phyloP scores from a whole-genome alignment of 208 protist species.

The Acanthamoeba divionensis region DNA sequence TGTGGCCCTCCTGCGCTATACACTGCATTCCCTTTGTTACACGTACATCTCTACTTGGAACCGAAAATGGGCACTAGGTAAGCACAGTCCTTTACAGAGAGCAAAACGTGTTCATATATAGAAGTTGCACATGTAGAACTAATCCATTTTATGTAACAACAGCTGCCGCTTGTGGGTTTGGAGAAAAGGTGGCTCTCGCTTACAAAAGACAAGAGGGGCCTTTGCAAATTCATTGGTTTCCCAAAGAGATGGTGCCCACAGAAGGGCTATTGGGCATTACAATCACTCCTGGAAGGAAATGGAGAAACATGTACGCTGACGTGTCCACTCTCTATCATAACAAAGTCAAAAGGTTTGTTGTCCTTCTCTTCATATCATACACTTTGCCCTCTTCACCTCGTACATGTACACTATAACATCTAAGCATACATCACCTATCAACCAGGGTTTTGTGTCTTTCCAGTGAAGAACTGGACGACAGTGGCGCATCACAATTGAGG shows the following conservation, averaged over 20 bases:
- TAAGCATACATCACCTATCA: no score
- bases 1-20: background rate
- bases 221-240: background rate
- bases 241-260: background rate
- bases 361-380: no score
- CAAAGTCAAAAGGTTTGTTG: no score
- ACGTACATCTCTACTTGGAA: background rate
- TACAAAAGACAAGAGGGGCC: background rate
- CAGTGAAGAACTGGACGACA: background rate
- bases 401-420: no score
- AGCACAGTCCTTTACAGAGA: background rate
- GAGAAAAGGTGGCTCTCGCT: background rate
- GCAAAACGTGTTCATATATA: background rate
- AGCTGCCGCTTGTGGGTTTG: slow-evolving; percentile 27
- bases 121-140: background rate
- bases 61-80: slow-evolving; percentile 10
- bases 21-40: background rate
- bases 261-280: background rate
- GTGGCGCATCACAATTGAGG: background rate
- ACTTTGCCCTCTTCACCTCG: no score
- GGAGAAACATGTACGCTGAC: background rate
- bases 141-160: background rate
- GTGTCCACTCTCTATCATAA: background rate
- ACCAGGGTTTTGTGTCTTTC: background rate
- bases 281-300: slow-evolving; percentile 21